Base-by-base conservation (phyloP, 2,329 filamentous ascomycete genomes). In the Hypomyces perniciosus region DNA sequence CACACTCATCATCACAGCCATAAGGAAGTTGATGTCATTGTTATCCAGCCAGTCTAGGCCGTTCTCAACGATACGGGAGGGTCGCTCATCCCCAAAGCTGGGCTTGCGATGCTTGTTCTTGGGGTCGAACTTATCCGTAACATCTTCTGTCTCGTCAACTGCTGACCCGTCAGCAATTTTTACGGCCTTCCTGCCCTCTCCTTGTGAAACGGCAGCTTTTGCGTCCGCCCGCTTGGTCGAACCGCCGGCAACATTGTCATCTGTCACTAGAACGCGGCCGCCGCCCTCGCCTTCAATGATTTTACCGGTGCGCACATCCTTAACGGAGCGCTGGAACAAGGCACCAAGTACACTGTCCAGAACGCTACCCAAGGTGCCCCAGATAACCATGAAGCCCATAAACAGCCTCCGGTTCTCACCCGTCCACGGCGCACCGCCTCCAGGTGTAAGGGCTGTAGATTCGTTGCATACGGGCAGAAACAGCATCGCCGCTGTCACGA, bases 11-110 rank as follows among this genome's bases (percentile, higher is more conserved):
- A 76, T 75, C 10, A 81, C 77, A 0, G 92, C 91, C 92, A 96
- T 97, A 51, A 92, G 67, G 52, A 96, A 81, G 67, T 99, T 99
- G 60, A 99, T 90, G 49, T 88, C 87, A 67, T 99, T 99, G 68
- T 99, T 99, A 68, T 95, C 90, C 51, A 99, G 73, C 54, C 95
- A 66, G 65, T 96, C 80, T 80, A 71, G 75, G 46, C 65, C 90
- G 58, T 75, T 86, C 68, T 88, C 82, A 6, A 85, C 69, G 5
- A 83, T 72, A 13, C 86, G 74, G 46, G 83, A 84, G 54, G 85
- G 79, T 60, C 75, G 76, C 50, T 76, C 70, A 51, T 77, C 72
- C 2, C 80, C 70, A 72, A 79, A 78, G 61, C 74, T 81, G 6
- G 76, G 59, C 61, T 68, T 71, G 40, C 77, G 72, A 51, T 77